Evolutionary conservation across 352 stramenopile genomes (phyloP).

Genomic region (Albugo candida): DNA sequence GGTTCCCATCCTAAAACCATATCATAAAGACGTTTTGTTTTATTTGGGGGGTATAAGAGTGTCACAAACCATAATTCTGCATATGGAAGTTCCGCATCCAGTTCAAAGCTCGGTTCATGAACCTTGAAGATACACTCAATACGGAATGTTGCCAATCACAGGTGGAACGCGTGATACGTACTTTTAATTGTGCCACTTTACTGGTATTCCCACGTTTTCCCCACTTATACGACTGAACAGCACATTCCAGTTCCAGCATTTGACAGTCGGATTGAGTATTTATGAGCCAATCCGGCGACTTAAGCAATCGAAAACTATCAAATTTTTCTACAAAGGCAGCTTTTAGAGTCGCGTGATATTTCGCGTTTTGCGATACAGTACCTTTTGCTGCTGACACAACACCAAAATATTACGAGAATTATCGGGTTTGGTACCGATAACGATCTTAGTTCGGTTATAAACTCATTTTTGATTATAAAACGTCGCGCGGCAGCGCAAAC

Average conservation of each 20-base stretch:
- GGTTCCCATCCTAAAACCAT: slow-evolving; percentile 77
- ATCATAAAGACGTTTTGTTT: background rate
- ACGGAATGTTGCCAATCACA: slow-evolving; percentile 15
- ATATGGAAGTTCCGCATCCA: slow-evolving; percentile 20
- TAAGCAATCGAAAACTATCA: too few relatives aligned
- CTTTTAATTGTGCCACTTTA: slow-evolving; percentile 77
- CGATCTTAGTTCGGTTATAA: too few relatives aligned
- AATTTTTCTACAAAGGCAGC: too few relatives aligned
- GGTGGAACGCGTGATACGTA: slow-evolving; percentile 28
- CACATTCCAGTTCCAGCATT: slow-evolving; percentile 67
- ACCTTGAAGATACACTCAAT: background rate
- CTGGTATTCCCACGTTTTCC: slow-evolving; percentile 69
- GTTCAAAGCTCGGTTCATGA: slow-evolving; percentile 5
- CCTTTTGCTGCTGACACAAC: too few relatives aligned
- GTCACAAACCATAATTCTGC: slow-evolving; percentile 76
- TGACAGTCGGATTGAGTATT: background rate
- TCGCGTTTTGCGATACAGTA: too few relatives aligned
- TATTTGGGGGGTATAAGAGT: slow-evolving; percentile 1
- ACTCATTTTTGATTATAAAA: too few relatives aligned
- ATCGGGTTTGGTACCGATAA: too few relatives aligned
- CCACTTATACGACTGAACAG: slow-evolving; percentile 83
- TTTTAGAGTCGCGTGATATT: too few relatives aligned
- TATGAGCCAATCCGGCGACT: too few relatives aligned
- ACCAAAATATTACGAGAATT: too few relatives aligned
- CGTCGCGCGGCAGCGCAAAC: too few relatives aligned